Evolutionary conservation across 2,329 filamentous ascomycete species (phyloP).

Genomic region (Alternaria rosae): DNA sequence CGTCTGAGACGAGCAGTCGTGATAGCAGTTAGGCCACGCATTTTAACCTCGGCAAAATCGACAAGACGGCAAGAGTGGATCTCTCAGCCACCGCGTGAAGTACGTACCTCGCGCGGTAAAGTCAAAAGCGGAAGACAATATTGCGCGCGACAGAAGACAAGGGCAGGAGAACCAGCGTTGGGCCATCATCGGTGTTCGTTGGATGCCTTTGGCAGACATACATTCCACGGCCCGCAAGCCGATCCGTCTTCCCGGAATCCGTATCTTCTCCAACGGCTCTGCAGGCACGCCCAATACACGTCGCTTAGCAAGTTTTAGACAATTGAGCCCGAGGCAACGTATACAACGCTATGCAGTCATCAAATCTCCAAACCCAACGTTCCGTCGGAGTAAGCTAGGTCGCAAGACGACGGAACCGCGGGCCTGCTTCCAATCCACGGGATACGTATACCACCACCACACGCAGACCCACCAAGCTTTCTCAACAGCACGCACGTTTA

Average conservation of each 20-base stretch:
- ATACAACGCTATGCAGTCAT: slow-evolving; percentile 1
- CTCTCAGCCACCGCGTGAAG: not conserved
- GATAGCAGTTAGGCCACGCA: not conserved
- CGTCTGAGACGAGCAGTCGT: not conserved
- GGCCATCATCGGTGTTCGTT: not conserved
- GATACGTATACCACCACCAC: not conserved
- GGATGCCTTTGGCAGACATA: not conserved
- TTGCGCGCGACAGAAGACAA: not conserved
- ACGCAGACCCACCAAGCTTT: not conserved
- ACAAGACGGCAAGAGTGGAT: not conserved
- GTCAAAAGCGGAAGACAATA: not conserved
- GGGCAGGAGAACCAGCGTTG: not conserved
- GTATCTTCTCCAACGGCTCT: not conserved
- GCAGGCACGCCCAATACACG: not conserved
- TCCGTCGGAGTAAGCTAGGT: not conserved
- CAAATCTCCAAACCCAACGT: not conserved
- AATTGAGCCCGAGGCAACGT: not conserved
- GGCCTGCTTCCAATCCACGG: slow-evolving; percentile 12
- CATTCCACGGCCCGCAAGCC: slow-evolving; percentile 12
- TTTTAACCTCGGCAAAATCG: slow-evolving; percentile 11
- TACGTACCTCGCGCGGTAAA: not conserved
- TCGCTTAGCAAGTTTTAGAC: not conserved
- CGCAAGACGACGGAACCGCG: slow-evolving; percentile 8
- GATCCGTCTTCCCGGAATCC: slow-evolving; percentile 12
- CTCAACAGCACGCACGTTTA: not conserved